A percentile compares a stretch with the other conserved stretches of the same genome.
These are phyloP conservation scores for Rhodotorula diobovata DNA, from an alignment of 768 basidiomycete genomes.

Conservation along the genomic window DNA sequence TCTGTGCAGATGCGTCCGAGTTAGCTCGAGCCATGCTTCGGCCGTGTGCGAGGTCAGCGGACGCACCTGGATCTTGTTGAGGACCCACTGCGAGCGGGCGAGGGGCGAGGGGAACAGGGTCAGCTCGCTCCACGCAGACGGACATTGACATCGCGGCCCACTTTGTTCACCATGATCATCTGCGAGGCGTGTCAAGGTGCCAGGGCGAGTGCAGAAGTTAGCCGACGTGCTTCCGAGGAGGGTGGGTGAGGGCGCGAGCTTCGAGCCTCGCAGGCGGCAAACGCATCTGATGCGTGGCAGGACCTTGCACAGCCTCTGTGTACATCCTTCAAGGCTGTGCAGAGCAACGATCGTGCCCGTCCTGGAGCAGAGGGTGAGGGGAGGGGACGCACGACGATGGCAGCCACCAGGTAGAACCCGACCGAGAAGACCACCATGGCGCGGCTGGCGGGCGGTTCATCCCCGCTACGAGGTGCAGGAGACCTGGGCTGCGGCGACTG, in stretches of 20 bases:
- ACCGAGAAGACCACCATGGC: conserved; percentile 53
- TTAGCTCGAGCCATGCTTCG: not conserved
- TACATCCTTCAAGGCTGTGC: no score
- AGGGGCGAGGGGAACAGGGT: not conserved
- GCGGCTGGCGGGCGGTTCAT: conserved; percentile 27
- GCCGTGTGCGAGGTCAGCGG: no score
- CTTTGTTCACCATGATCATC: conserved; percentile 83
- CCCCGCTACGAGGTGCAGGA: not conserved
- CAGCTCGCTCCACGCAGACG: not conserved
- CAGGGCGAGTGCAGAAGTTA: not conserved
- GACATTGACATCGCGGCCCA: conserved; percentile 25
- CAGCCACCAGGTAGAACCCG: conserved; percentile 81
- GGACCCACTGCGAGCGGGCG: conserved; percentile 67
- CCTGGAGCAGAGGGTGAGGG: not conserved
- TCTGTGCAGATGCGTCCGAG: not conserved
- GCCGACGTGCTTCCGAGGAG: not conserved
- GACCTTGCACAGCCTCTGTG: not conserved
- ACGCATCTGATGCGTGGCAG: not conserved
- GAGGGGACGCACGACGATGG: conserved; percentile 64
- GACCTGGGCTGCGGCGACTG: not conserved
- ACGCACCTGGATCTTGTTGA: conserved; percentile 60
- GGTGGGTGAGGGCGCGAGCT: not conserved
- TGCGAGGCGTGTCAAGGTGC: conserved; percentile 43
- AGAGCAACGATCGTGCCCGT: no score
- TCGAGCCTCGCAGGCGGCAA: no score